These are phyloP conservation scores for Podospora bellae-mahoneyi DNA, from an alignment of 495 filamentous ascomycete genomes.

Conservation along the genomic window DNA sequence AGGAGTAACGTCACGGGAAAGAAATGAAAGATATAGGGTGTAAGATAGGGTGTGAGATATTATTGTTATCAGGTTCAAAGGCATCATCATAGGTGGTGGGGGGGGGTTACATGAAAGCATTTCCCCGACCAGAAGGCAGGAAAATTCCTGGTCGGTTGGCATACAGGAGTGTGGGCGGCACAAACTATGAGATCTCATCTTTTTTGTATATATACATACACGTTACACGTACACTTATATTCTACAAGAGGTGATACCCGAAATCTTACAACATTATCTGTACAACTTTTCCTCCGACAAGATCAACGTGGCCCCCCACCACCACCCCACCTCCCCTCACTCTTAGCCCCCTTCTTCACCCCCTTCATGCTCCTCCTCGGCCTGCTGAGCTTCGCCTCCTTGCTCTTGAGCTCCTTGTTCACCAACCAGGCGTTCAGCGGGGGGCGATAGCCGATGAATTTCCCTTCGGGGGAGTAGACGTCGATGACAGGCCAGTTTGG, in stretches of 20 bases:
- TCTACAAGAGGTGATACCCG: background rate
- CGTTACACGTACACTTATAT: background rate
- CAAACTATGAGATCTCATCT: background rate
- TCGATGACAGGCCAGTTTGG: constrained; percentile 67
- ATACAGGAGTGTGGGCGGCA: background rate
- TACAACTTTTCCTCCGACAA: too few species aligned
- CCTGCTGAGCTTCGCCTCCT: constrained; percentile 28
- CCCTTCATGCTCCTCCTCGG: constrained; percentile 60
- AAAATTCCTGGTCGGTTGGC: background rate
- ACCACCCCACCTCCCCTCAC: constrained; percentile 17
- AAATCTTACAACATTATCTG: background rate
- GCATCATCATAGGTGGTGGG: background rate
- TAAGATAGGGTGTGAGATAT: background rate
- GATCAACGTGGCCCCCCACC: too few species aligned
- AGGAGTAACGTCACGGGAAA: too few species aligned
- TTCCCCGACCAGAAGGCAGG: background rate
- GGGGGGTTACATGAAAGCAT: background rate
- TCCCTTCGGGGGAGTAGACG: constrained; percentile 78
- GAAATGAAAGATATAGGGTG: background rate
- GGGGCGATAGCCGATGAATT: constrained; percentile 62
- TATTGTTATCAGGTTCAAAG: background rate
- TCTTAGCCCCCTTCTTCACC: constrained; percentile 50
- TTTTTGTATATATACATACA: constrained; percentile 1
- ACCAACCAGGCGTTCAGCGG: constrained; percentile 72
- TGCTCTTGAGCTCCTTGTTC: constrained; percentile 36